A percentile compares a stretch with the other conserved stretches of the same genome.
phyloP scores from a whole-genome alignment of 2,329 filamentous ascomycete species.

The Zymoseptoria ardabiliae region DNA sequence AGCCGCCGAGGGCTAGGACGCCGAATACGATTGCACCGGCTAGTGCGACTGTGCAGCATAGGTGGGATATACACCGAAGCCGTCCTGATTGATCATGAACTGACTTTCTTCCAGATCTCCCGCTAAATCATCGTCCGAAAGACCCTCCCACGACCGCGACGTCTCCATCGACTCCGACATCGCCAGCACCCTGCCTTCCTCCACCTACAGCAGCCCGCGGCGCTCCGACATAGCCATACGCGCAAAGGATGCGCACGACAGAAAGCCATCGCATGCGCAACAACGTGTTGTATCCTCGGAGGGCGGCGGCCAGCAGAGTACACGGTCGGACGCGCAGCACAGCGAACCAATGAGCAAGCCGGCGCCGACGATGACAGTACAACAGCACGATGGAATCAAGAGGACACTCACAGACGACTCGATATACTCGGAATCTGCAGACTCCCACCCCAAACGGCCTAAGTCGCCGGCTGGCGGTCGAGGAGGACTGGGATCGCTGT shows the following conservation, averaged over 20 bases:
- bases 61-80: not conserved
- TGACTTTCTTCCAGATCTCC: constrained; percentile 10
- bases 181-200: constrained; percentile 15
- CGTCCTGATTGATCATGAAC: not conserved
- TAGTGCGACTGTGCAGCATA: constrained; percentile 22
- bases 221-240: constrained; percentile 20
- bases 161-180: constrained; percentile 24
- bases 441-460: constrained; percentile 27
- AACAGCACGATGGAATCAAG: constrained; percentile 27
- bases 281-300: constrained; percentile 20
- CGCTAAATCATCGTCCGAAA: constrained; percentile 11
- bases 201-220: constrained; percentile 19
- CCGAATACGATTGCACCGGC: constrained; percentile 2
- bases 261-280: constrained; percentile 18
- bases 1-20: not conserved
- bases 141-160: constrained; percentile 16
- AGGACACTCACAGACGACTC: constrained; percentile 30
- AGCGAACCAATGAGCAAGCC: constrained; percentile 21
- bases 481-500: constrained; percentile 55
- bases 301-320: constrained; percentile 16
- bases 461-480: constrained; percentile 40
- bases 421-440: constrained; percentile 13
- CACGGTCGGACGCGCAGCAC: constrained; percentile 4
- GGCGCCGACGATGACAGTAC: constrained; percentile 28
- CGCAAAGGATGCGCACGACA: constrained; percentile 24